Evolutionary conservation across 805 yeast genomes (phyloP).

Genomic region (Candida maris): DNA sequence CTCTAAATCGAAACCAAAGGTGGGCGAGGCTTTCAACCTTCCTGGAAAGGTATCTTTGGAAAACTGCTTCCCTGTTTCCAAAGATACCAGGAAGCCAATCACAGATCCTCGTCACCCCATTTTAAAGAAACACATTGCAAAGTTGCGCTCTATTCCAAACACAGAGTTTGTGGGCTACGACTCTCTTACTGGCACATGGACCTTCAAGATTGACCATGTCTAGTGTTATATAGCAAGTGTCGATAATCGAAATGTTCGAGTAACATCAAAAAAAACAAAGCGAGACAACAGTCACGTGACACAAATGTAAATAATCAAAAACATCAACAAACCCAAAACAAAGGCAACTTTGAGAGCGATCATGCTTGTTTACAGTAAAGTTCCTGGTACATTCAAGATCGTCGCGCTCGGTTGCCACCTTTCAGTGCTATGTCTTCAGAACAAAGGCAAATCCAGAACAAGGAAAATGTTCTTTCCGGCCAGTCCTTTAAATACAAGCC

Average conservation of each 20-base stretch:
- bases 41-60: slow-evolving; percentile 70
- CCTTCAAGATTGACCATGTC: slow-evolving; percentile 50
- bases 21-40: slow-evolving; percentile 81
- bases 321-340: too few species aligned
- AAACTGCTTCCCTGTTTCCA: slow-evolving; percentile 76
- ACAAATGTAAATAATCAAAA: too few species aligned
- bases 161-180: slow-evolving; percentile 74
- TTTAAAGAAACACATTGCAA: slow-evolving; percentile 63
- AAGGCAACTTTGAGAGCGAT: too few species aligned
- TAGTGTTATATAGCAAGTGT: too few species aligned
- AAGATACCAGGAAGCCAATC: slow-evolving; percentile 66
- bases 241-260: too few species aligned
- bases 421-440: slow-evolving; percentile 10
- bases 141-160: slow-evolving; percentile 56
- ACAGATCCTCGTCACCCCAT: slow-evolving; percentile 74
- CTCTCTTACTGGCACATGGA: slow-evolving; percentile 69
- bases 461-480: slow-evolving; percentile 12
- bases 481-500: slow-evolving; percentile 9
- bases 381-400: too few species aligned
- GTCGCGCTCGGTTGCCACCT: too few species aligned
- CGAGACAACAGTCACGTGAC: too few species aligned
- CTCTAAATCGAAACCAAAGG: slow-evolving; percentile 50
- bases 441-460: slow-evolving; percentile 2
- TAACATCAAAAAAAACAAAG: too few species aligned
- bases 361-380: too few species aligned